Evolutionary conservation across 1,139 yeast genomes (phyloP).

Genomic region (Pichia sp.): DNA sequence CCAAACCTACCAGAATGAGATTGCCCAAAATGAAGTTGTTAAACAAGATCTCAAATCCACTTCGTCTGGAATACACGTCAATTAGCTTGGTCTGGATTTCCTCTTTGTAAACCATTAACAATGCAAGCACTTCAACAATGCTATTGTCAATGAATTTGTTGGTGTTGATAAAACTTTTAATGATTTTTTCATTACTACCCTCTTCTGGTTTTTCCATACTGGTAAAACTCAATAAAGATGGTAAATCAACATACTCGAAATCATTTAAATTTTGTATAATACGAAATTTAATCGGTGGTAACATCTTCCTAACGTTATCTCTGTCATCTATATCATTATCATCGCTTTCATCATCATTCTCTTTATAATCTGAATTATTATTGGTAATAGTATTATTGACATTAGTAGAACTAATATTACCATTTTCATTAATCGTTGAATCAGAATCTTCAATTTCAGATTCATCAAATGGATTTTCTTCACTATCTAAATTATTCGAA

Average conservation of each 20-base stretch:
- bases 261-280: constrained; percentile 55
- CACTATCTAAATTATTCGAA: constrained; percentile 6
- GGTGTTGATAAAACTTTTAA: constrained; percentile 23
- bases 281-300: constrained; percentile 46
- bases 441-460: constrained; percentile 23
- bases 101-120: constrained; percentile 27
- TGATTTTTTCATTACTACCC: constrained; percentile 14
- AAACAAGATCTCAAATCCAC: constrained; percentile 30
- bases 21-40: constrained; percentile 31
- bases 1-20: constrained; percentile 31
- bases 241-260: constrained; percentile 32
- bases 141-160: constrained; percentile 27
- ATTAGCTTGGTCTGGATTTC: constrained; percentile 29
- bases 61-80: constrained; percentile 27
- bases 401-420: background rate
- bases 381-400: background rate
- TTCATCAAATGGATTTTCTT: constrained; percentile 31
- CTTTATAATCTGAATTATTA: constrained; percentile 3
- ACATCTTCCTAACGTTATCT: constrained; percentile 21
- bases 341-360: constrained; percentile 1
- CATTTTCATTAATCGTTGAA: background rate
- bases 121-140: constrained; percentile 25
- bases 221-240: constrained; percentile 22
- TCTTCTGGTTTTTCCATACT: constrained; percentile 15
- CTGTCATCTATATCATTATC: constrained; percentile 3